phyloP scores from a whole-genome alignment of 1,139 yeast genomes.

The Candida sanyaensis region DNA sequence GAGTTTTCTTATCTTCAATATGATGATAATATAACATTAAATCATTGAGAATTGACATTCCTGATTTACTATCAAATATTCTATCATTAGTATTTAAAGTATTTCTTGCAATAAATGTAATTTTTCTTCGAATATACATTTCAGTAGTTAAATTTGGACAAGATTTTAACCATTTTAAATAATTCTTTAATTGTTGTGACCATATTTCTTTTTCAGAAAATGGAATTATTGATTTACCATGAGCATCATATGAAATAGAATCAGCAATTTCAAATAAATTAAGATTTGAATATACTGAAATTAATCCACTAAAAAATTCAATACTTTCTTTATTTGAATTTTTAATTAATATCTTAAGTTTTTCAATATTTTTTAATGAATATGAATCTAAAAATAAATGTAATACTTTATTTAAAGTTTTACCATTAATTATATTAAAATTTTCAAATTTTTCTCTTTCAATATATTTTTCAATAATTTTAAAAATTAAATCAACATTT shows the following conservation, averaged over 20 bases:
- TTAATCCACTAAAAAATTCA: slow-evolving; percentile 21
- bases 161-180: slow-evolving; percentile 27
- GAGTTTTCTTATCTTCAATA: background rate
- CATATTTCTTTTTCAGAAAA: slow-evolving; percentile 30
- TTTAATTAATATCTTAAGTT: slow-evolving; percentile 21
- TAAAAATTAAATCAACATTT: slow-evolving; percentile 39
- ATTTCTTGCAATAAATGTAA: slow-evolving; percentile 2
- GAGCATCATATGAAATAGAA: slow-evolving; percentile 29
- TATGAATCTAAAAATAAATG: slow-evolving; percentile 24
- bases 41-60: background rate
- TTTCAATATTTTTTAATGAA: slow-evolving; percentile 25
- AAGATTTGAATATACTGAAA: slow-evolving; percentile 29
- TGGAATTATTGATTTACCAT: slow-evolving; percentile 28
- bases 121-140: background rate
- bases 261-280: slow-evolving; percentile 39
- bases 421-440: slow-evolving; percentile 19
- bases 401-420: slow-evolving; percentile 19
- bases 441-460: slow-evolving; percentile 18
- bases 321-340: slow-evolving; percentile 16
- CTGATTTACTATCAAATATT: background rate
- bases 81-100: background rate
- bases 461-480: slow-evolving; percentile 39
- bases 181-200: slow-evolving; percentile 33
- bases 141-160: background rate
- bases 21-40: background rate